A percentile compares a stretch with the other conserved stretches of the same genome.
phyloP scores from a whole-genome alignment of 1,139 yeast species.

The Zhuliangozyma blackwelliae region DNA sequence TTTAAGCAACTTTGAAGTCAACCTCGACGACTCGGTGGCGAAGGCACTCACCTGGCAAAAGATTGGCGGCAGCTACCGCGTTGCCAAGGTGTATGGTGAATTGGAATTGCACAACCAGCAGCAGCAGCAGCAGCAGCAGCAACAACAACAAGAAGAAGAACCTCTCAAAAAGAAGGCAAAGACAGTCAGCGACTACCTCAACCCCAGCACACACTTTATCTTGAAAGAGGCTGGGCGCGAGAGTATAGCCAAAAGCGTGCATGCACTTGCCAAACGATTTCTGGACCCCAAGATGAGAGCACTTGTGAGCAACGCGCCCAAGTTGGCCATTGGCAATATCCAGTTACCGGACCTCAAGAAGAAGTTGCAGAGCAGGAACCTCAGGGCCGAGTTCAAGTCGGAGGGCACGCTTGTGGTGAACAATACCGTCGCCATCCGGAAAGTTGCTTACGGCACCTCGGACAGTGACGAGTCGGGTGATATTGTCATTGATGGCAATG shows the following conservation, averaged over 20 bases:
- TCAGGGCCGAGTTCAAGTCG: conserved; percentile 83
- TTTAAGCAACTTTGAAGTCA: conserved; percentile 65
- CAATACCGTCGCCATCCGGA: conserved; percentile 68
- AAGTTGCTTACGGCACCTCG: conserved; percentile 46
- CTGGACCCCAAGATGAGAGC: conserved; percentile 7
- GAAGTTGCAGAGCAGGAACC: conserved; percentile 52
- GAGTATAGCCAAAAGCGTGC: conserved; percentile 3
- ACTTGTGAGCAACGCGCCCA: conserved; percentile 19
- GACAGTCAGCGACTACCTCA: conserved; percentile 27
- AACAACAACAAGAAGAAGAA: conserved; percentile 6
- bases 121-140: conserved; percentile 8
- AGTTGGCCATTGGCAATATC: conserved; percentile 83
- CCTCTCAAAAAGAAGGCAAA: conserved; percentile 12
- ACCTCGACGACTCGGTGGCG: conserved; percentile 66
- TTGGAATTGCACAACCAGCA: conserved; percentile 42
- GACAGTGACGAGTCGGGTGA: conserved; percentile 65
- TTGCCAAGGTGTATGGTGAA: conserved; percentile 80
- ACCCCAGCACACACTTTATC: conserved; percentile 34
- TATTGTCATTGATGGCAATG: conserved; percentile 77
- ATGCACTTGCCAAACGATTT: conserved; percentile 6
- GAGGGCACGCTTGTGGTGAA: conserved; percentile 91
- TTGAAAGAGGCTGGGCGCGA: conserved; percentile 24
- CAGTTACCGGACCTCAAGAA: conserved; percentile 76
- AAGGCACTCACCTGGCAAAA: conserved; percentile 75
- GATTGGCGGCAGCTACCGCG: conserved; percentile 72